phyloP scores from a whole-genome alignment of 495 filamentous ascomycete genomes.

The Penicillium canariense region DNA sequence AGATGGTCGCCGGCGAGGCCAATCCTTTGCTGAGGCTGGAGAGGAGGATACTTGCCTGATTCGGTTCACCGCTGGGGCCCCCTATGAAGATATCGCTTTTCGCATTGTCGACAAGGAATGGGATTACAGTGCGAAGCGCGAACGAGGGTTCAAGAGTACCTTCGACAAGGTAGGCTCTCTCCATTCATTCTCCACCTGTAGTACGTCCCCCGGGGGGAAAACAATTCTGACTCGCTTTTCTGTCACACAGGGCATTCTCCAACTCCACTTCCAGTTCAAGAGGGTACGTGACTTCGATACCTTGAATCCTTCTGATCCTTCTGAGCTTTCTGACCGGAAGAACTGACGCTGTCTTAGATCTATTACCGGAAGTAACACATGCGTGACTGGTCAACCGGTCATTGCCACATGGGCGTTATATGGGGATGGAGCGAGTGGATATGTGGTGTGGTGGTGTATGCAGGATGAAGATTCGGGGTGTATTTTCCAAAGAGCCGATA shows the following conservation, averaged over 20 bases:
- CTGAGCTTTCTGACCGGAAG: neutral
- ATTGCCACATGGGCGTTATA: conserved; percentile 22
- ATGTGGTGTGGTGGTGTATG: conserved; percentile 6
- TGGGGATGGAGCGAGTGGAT: conserved; percentile 14
- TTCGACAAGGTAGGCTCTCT: conserved; percentile 87
- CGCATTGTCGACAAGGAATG: conserved; percentile 98
- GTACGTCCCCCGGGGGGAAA: neutral
- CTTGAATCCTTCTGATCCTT: neutral
- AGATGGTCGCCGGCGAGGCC: conserved; percentile 79
- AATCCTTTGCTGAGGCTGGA: conserved; percentile 92
- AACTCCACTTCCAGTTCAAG: conserved; percentile 98
- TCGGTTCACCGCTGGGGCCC: conserved; percentile 90
- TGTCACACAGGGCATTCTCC: conserved; percentile 75
- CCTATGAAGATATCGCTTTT: conserved; percentile 97
- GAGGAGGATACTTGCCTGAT: conserved; percentile 98
- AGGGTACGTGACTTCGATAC: conserved; percentile 47
- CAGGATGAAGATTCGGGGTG: conserved; percentile 20
- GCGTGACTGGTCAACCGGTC: conserved; percentile 9
- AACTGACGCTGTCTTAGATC: conserved; percentile 33
- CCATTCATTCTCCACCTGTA: neutral
- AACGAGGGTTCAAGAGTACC: conserved; percentile 91
- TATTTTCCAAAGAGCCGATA: conserved; percentile 20
- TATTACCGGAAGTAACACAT: conserved; percentile 38
- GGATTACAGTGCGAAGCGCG: conserved; percentile 95
- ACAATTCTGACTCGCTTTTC: conserved; percentile 10